These are phyloP conservation scores for Arthrobotrys entomopaga DNA, from an alignment of 2,329 filamentous ascomycete species.

Conservation along the genomic window DNA sequence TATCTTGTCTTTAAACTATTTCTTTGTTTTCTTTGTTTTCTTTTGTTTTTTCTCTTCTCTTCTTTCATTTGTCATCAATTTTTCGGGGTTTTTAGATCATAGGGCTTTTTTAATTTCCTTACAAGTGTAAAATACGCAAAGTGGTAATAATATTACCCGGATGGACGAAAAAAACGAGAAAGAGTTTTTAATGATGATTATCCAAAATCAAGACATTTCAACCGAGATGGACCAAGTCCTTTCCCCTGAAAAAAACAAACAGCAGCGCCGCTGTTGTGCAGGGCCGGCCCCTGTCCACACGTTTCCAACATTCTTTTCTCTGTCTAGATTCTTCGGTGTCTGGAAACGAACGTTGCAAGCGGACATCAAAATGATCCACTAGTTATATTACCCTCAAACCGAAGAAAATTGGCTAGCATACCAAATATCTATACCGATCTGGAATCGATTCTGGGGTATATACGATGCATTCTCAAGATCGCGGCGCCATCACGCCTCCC, in stretches of 20 bases:
- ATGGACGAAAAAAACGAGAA: slow-evolving; percentile 22
- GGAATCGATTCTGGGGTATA: too few relatives aligned
- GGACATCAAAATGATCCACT: too few relatives aligned
- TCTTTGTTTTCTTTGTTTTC: slow-evolving; percentile 15
- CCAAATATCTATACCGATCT: too few relatives aligned
- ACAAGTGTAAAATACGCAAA: slow-evolving; percentile 39
- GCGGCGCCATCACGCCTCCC: too few relatives aligned
- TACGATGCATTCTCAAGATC: too few relatives aligned
- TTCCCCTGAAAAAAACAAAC: slow-evolving; percentile 1
- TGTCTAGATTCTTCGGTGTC: neutral
- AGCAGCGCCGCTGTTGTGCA: neutral
- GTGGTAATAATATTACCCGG: slow-evolving; percentile 28
- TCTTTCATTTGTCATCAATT: slow-evolving; percentile 44
- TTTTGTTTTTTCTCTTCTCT: slow-evolving; percentile 27
- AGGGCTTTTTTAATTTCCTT: slow-evolving; percentile 32
- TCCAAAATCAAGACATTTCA: slow-evolving; percentile 9
- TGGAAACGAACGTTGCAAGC: neutral
- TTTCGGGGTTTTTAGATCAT: slow-evolving; percentile 27
- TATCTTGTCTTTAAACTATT: neutral
- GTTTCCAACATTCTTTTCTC: neutral
- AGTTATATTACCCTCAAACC: too few relatives aligned
- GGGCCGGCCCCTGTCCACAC: neutral
- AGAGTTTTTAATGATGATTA: slow-evolving; percentile 34
- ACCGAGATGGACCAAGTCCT: neutral
- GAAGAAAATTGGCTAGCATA: too few relatives aligned